Evolutionary conservation across 345 rosid species (phyloP).

Genomic region (Camelina sativa): DNA sequence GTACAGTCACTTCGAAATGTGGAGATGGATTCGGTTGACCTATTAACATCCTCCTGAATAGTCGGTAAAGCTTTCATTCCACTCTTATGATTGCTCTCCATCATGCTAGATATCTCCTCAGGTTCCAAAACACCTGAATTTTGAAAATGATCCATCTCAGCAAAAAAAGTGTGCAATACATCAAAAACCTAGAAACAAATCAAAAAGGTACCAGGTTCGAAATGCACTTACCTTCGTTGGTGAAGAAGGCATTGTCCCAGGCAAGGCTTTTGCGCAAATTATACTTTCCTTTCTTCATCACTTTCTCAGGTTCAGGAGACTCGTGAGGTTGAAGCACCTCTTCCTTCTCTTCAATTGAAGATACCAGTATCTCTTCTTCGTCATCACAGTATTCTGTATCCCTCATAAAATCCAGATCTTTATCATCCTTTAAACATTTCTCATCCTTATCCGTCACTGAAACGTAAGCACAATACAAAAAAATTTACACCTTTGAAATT

Average conservation of each 20-base stretch:
- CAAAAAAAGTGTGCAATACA: background rate
- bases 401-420: slow-evolving; percentile 41
- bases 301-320: slow-evolving; percentile 52
- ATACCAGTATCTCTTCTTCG: slow-evolving; percentile 29
- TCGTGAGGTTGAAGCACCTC: slow-evolving; percentile 47
- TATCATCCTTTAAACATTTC: slow-evolving; percentile 40
- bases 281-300: slow-evolving; percentile 54
- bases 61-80: slow-evolving; percentile 57
- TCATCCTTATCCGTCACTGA: slow-evolving; percentile 54
- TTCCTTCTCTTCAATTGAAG: slow-evolving; percentile 46
- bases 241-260: slow-evolving; percentile 96
- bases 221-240: slow-evolving; percentile 63
- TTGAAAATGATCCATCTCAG: slow-evolving; percentile 1
- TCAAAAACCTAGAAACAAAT: background rate
- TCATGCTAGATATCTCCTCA: slow-evolving; percentile 81
- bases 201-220: background rate
- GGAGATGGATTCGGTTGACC: slow-evolving; percentile 80
- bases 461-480: slow-evolving; percentile 21
- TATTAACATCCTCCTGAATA: slow-evolving; percentile 71
- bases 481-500: background rate
- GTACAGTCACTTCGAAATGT: slow-evolving; percentile 71
- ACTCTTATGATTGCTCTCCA: slow-evolving; percentile 58
- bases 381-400: slow-evolving; percentile 34
- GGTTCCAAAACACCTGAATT: slow-evolving; percentile 81
- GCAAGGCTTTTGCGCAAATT: slow-evolving; percentile 94